Conservation (phyloP, 2,329 filamentous ascomycete genomes). For the Fusarium nisikadoi region DNA sequence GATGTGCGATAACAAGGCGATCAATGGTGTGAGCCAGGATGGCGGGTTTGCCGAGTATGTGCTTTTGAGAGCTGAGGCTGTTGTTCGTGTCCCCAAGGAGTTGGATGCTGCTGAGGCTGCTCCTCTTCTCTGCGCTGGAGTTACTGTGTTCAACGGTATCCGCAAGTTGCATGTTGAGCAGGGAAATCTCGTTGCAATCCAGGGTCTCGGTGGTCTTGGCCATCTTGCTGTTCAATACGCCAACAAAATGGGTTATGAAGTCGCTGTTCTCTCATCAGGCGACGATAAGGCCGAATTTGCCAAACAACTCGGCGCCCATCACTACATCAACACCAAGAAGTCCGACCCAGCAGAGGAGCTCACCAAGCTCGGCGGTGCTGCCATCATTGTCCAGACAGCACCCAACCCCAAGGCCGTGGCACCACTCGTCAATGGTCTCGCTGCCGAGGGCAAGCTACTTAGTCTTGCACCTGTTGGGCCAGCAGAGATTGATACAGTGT, state of each 20-base stretch:
- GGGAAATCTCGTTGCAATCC: conserved; percentile 65
- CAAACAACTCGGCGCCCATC: conserved; percentile 54
- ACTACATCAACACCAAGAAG: conserved; percentile 63
- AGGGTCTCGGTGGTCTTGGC: conserved; percentile 80
- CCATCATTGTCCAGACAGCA: conserved; percentile 70
- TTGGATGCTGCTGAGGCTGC: conserved; percentile 65
- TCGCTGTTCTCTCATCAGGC: conserved; percentile 74
- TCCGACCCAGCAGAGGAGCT: conserved; percentile 61
- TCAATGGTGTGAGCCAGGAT: conserved; percentile 74
- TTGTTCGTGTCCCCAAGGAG: conserved; percentile 63
- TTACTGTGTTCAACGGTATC: conserved; percentile 71
- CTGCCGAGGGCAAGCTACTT: conserved; percentile 66
- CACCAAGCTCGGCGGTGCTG: conserved; percentile 68
- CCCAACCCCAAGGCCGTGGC: conserved; percentile 67
- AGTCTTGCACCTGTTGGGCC: conserved; percentile 64
- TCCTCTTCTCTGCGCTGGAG: conserved; percentile 71
- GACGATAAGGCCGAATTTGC: conserved; percentile 77
- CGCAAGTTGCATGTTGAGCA: conserved; percentile 64
- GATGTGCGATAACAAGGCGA: conserved; percentile 69
- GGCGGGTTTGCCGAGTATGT: conserved; percentile 77
- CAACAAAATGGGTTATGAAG: conserved; percentile 78
- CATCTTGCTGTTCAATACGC: conserved; percentile 83
- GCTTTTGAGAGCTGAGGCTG: conserved; percentile 68
- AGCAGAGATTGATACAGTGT: conserved; percentile 56
- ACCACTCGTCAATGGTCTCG: conserved; percentile 64